Evolutionary conservation across 2,329 filamentous ascomycete species (phyloP).

Genomic region (Lizonia empirigonia): DNA sequence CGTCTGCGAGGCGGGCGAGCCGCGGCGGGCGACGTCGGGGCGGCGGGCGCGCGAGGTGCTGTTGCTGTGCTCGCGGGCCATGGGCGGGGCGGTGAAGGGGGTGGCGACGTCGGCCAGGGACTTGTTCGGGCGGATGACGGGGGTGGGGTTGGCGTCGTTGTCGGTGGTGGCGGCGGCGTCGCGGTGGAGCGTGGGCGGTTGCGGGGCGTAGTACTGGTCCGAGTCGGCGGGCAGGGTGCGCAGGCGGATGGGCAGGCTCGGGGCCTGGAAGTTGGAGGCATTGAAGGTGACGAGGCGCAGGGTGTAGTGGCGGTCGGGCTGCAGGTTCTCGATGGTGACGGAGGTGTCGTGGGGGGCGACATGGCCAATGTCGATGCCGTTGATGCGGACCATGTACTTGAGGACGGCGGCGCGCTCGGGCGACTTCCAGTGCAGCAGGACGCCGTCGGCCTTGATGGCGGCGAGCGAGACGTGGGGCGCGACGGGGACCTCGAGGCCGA

Average conservation of each 20-base stretch:
- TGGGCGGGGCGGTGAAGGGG: conserved; percentile 64
- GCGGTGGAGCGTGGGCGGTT: conserved; percentile 56
- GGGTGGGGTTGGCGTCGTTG: conserved; percentile 57
- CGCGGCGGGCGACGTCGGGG: conserved; percentile 73
- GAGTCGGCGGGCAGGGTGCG: conserved; percentile 64
- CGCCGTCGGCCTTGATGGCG: conserved; percentile 83
- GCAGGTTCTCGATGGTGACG: conserved; percentile 88
- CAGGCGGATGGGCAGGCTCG: conserved; percentile 82
- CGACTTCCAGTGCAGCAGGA: conserved; percentile 88
- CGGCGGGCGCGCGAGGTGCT: conserved; percentile 62
- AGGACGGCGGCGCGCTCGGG: conserved; percentile 70
- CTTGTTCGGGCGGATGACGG: conserved; percentile 59
- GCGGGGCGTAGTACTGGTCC: conserved; percentile 55
- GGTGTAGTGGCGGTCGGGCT: conserved; percentile 88
- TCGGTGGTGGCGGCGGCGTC: conserved; percentile 38
- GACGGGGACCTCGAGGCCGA: conserved; percentile 92
- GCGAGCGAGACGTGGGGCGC: conserved; percentile 88
- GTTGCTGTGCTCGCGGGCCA: conserved; percentile 69
- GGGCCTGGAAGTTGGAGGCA: conserved; percentile 88
- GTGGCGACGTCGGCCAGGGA: conserved; percentile 64
- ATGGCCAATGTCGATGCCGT: conserved; percentile 90
- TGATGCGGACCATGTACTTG: conserved; percentile 91
- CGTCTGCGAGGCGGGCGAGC: conserved; percentile 70
- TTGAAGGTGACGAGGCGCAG: conserved; percentile 92
- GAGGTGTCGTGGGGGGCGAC: conserved; percentile 80